Base-by-base conservation (phyloP, 75 land plant genomes). In the Selaginella tamariscina region DNA sequence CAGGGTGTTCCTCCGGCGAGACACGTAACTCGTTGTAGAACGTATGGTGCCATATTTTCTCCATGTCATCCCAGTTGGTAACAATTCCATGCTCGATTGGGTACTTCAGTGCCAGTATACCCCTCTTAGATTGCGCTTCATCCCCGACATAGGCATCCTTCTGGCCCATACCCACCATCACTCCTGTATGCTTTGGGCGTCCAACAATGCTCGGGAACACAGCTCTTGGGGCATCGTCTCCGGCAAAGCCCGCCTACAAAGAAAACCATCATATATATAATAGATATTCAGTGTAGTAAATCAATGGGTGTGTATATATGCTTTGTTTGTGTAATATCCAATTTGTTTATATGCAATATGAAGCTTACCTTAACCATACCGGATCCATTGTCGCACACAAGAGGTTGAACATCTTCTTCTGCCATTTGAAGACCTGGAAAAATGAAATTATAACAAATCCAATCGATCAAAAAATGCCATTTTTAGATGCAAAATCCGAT, bases 31-130 rank as follows among this genome's bases (percentile, higher is more conserved):
- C 87, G 70, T 84, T 84, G 68, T 86, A 81, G 66, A 86, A 86
- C 2, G 88, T 87, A 56, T 87, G 91, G 71, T 85, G 83, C 91
- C 91, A 88, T 5, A 88, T 88, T 62, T 88, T 88, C 74, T 88
- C 91, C 91, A 88, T 88, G 60, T 88, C 91, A 79, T 88, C 88
- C 91, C 91, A 88, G 59, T 85, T 85, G 67, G 73, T 82, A 15
- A 84, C 82, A 77, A 84, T 81, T 24, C 82, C 84, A 72, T 84
- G 86, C 75, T 84, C 86, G 66, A 84, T 82, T 60, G 86, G 86
- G 66, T 84, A 84, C 33, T 82, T 82, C 26, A 82, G 66, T 26
- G 84, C 75, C 8, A 82, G 60, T 27, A 79, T 82, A 69, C 84
- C 84, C 23, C 84, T 65, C 49, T 82, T 79, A 2, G 84, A 79